These are phyloP conservation scores for Mortierella sp. DNA, from an alignment of 371 early-diverging fungal species.

Conservation along the genomic window DNA sequence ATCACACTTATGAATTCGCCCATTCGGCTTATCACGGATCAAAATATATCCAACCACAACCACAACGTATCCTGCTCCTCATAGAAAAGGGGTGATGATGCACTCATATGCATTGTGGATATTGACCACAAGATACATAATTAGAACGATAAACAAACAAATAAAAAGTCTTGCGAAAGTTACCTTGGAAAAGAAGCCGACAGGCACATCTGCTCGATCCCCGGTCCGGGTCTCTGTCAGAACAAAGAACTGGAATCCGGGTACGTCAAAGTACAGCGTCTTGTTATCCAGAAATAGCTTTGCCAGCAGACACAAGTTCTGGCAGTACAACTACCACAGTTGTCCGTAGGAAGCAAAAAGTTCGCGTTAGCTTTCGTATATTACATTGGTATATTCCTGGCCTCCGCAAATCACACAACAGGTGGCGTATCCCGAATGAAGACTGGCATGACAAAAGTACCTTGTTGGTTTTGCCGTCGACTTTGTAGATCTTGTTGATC, in stretches of 20 bases:
- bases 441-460: conserved; percentile 45
- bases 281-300: conserved; percentile 99
- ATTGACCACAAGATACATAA: not conserved
- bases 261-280: conserved; percentile 98
- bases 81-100: not conserved
- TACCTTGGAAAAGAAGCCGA: conserved; percentile 81
- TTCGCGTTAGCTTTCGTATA: not conserved
- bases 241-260: conserved; percentile 98
- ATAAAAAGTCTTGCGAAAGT: not conserved
- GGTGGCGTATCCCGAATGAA: not conserved
- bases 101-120: not conserved
- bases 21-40: not conserved
- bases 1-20: not conserved
- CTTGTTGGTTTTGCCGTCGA: conserved; percentile 92
- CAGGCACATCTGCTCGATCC: conserved; percentile 64
- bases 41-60: not conserved
- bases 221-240: conserved; percentile 77
- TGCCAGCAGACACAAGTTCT: conserved; percentile 94
- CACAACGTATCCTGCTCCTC: not conserved
- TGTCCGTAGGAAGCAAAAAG: not conserved
- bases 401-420: too few relatives aligned
- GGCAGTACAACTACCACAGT: conserved; percentile 85
- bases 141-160: not conserved
- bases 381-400: not conserved
- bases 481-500: conserved; percentile 86